Percentiles rank a stretch among this genome's conserved stretches.
Evolutionary conservation across 2,329 filamentous ascomycete species (phyloP).

Genomic region (Botrytis byssoidea): DNA sequence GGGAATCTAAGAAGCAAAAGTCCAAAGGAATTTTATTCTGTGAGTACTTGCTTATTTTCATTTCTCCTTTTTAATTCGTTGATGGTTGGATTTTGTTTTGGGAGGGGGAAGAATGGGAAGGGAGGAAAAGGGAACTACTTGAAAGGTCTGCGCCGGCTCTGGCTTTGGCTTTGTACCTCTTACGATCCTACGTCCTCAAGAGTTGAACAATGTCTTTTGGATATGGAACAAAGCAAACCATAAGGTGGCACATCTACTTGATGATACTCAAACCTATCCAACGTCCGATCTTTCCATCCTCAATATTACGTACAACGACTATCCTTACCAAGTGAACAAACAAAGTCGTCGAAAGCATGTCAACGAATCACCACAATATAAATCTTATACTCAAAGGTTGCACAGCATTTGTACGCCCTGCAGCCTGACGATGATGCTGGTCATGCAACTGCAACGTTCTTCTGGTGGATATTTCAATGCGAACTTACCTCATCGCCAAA

Average conservation of each 20-base stretch:
- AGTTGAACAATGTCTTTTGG: neutral
- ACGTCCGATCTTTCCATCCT: constrained; percentile 19
- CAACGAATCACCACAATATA: constrained; percentile 16
- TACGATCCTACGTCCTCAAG: neutral
- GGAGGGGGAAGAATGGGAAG: neutral
- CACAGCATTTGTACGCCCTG: constrained; percentile 39
- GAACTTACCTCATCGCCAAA: constrained; percentile 26
- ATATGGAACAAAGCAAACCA: constrained; percentile 9
- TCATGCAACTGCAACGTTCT: constrained; percentile 38
- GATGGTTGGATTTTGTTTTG: neutral
- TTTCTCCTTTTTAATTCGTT: neutral
- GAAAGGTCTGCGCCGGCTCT: neutral
- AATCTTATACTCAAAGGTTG: constrained; percentile 27
- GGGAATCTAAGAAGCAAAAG: constrained; percentile 21
- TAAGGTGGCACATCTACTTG: constrained; percentile 29
- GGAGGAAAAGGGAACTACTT: neutral
- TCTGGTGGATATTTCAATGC: constrained; percentile 28
- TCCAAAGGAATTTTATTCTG: constrained; percentile 3
- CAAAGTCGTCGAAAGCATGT: constrained; percentile 6
- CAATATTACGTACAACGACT: constrained; percentile 1
- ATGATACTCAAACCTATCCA: constrained; percentile 17
- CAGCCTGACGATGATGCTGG: constrained; percentile 38
- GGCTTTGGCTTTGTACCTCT: neutral
- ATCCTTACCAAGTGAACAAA: constrained; percentile 12
- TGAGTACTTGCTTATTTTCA: neutral